Percentiles rank a stretch among this genome's conserved stretches.
Evolutionary conservation across 2,329 filamentous ascomycete genomes (phyloP).

Genomic region (Chlorencoelia australis): DNA sequence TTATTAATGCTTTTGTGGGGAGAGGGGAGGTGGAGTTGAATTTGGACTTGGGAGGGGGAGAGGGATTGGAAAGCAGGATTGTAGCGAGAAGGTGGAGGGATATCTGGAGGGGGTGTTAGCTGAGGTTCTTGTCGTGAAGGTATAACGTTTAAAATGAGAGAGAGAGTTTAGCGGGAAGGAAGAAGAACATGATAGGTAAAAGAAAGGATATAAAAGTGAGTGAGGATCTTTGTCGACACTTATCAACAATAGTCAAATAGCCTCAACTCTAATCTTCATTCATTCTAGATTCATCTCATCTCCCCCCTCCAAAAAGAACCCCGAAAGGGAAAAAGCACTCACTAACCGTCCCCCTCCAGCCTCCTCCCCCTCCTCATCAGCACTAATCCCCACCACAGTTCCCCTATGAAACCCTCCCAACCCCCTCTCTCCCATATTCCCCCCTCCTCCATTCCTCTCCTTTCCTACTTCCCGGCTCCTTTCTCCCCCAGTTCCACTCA

Average conservation of each 20-base stretch:
- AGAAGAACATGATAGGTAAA: conserved; percentile 1
- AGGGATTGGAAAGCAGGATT: conserved; percentile 12
- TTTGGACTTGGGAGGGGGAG: neutral
- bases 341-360: conserved; percentile 20
- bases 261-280: neutral
- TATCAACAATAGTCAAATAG: too few relatives aligned
- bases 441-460: conserved; percentile 8
- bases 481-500: conserved; percentile 1
- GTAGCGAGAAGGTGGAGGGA: conserved; percentile 21
- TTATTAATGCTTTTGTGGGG: conserved; percentile 16
- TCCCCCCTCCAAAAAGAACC: neutral
- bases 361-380: conserved; percentile 21
- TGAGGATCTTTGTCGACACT: neutral
- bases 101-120: too few relatives aligned
- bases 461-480: conserved; percentile 19
- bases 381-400: conserved; percentile 22
- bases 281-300: neutral
- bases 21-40: neutral
- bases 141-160: neutral
- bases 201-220: neutral
- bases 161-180: neutral
- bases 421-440: neutral
- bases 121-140: too few relatives aligned
- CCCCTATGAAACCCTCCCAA: conserved; percentile 15
- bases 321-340: conserved; percentile 9